phyloP scores from a whole-genome alignment of 805 yeast species.

The Candida coleopterorum region DNA sequence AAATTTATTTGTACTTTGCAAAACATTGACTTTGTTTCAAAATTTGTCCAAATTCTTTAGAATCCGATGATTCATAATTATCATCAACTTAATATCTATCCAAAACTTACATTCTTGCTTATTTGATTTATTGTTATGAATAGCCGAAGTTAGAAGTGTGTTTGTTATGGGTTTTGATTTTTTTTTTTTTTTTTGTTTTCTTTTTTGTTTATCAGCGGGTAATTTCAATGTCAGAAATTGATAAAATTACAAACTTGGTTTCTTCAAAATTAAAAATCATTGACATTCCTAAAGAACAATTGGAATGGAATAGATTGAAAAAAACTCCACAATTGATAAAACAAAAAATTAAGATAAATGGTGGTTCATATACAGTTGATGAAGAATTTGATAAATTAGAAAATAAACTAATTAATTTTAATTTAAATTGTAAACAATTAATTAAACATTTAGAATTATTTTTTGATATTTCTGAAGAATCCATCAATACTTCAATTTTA shows the following conservation, averaged over 20 bases:
- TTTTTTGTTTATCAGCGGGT: too few species aligned
- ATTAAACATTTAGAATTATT: constrained; percentile 12
- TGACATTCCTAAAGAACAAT: constrained; percentile 10
- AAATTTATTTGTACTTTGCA: too few species aligned
- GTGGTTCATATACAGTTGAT: constrained; percentile 28
- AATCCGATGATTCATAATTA: too few species aligned
- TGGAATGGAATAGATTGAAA: constrained; percentile 24
- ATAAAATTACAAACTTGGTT: constrained; percentile 7
- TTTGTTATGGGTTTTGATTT: too few species aligned
- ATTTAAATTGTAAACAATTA: constrained; percentile 14
- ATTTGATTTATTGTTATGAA: too few species aligned
- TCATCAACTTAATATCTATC: too few species aligned
- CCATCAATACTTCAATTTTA: background rate
- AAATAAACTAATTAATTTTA: constrained; percentile 14
- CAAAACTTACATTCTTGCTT: too few species aligned
- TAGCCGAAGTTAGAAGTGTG: too few species aligned
- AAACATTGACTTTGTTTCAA: too few species aligned
- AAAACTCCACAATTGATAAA: constrained; percentile 29
- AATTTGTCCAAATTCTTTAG: too few species aligned
- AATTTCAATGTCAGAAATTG: constrained; percentile 6
- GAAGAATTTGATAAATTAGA: constrained; percentile 31
- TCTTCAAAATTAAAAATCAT: constrained; percentile 5
- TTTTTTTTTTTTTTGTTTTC: too few species aligned
- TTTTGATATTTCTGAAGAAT: background rate
- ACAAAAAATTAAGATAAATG: constrained; percentile 20